Evolutionary conservation across 2,329 filamentous ascomycete species (phyloP).

Genomic region (Fusarium proliferatum): DNA sequence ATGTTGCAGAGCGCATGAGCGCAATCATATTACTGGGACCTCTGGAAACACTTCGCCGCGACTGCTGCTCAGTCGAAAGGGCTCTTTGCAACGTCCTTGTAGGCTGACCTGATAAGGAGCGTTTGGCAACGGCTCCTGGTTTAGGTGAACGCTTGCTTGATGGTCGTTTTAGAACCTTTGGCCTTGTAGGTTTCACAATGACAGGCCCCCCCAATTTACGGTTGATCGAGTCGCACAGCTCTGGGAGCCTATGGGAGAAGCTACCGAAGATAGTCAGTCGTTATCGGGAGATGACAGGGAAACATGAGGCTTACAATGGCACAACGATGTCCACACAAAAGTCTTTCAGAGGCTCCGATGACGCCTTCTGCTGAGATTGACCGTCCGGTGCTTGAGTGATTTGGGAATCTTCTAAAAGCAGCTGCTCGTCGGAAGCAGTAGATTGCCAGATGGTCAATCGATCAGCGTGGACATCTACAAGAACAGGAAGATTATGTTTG

Average conservation of each 20-base stretch:
- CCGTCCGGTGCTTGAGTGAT: slow-evolving; percentile 48
- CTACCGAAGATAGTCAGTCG: slow-evolving; percentile 60
- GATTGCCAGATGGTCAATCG: slow-evolving; percentile 88
- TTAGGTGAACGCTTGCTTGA: slow-evolving; percentile 58
- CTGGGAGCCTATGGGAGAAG: slow-evolving; percentile 80
- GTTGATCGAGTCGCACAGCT: slow-evolving; percentile 76
- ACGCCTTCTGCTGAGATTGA: slow-evolving; percentile 54
- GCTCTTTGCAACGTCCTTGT: slow-evolving; percentile 70
- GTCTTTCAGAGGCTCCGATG: slow-evolving; percentile 74
- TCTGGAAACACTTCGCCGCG: slow-evolving; percentile 63
- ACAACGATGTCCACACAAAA: slow-evolving; percentile 85
- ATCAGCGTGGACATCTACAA: slow-evolving; percentile 80
- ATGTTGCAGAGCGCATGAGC: slow-evolving; percentile 75
- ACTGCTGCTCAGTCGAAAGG: slow-evolving; percentile 68
- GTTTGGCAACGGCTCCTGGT: slow-evolving; percentile 64
- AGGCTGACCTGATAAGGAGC: slow-evolving; percentile 54
- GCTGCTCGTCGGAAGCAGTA: slow-evolving; percentile 70
- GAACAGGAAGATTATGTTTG: slow-evolving; percentile 71
- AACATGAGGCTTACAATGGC: slow-evolving; percentile 71
- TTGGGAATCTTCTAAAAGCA: slow-evolving; percentile 62
- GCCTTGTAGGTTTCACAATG: slow-evolving; percentile 65
- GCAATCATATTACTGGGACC: slow-evolving; percentile 70
- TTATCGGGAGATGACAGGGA: not conserved
- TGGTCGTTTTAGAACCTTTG: slow-evolving; percentile 59
- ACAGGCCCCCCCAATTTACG: slow-evolving; percentile 80